Evolutionary conservation across 129 eudicot species (phyloP), one percentile per base, ranked within the genome.

Genomic region (Helichrysum umbraculigerum): DNA sequence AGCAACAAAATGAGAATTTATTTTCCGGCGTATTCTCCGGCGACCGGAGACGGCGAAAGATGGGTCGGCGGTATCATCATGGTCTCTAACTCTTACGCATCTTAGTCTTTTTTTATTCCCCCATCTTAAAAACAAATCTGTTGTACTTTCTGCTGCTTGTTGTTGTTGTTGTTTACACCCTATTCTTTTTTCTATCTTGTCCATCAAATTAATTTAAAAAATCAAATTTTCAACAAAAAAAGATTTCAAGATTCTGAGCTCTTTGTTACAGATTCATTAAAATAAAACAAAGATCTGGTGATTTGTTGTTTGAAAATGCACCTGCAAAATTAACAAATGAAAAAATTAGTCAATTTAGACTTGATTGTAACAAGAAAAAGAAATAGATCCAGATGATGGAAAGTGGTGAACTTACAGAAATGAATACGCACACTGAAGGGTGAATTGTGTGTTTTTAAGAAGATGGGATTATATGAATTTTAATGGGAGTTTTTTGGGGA

Each of bases 101-200:
- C 92, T 82, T 0, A 85, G 85, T 33, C 89, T 81, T 74, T 85
- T 88, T 22, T 82, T 78, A 54, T 68, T 85, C 0, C 92, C 89
- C 92, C 92, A 88, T 83, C 83, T 79, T 72, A 88, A 79, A 35
- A 88, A 82, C 59, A 87, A 77, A 78, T 87, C 92, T 7, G 86
- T 73, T 64, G 76, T 71, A 21, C 66, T 78, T 22, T 84, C 86
- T 15, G 28, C 39, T 37, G 28, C 62, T 57, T 56, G 21, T 17
- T 63, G 34, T 9, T 63, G 34, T 9, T 84, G 71, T 54, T 78
- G 71, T 65, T 78, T 71, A 47, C 51, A 35, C 25, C 25, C 82
- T 70, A 70, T 65, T 41, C 75, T 77, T 68, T 79, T 80, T 12
- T 85, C 92, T 25, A 68, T 71, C 41, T 82, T 85, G 78, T 85